Percentiles rank a stretch among this genome's conserved stretches.
Conservation (phyloP, 345 rosid species). For the Schrenkiella parvula region DNA sequence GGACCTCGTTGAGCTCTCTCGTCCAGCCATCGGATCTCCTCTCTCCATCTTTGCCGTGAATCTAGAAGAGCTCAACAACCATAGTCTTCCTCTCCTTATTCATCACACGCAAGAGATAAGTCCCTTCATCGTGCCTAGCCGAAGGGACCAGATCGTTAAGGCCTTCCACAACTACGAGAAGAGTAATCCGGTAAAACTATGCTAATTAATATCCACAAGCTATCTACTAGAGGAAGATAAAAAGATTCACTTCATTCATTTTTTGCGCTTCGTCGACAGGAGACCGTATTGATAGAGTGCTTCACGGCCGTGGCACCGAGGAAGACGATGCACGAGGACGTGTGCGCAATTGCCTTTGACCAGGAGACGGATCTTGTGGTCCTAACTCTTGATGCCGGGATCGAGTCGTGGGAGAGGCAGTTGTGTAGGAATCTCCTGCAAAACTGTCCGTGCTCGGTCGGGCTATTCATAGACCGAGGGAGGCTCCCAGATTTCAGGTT, state of each 20-base stretch:
- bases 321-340: constrained; percentile 43
- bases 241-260: neutral
- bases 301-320: constrained; percentile 39
- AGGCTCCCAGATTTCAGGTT: constrained; percentile 35
- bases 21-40: constrained; percentile 34
- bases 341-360: constrained; percentile 36
- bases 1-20: constrained; percentile 31
- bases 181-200: neutral
- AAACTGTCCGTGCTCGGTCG: constrained; percentile 37
- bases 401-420: constrained; percentile 18
- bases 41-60: constrained; percentile 34
- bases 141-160: constrained; percentile 32
- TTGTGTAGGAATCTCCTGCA: constrained; percentile 28
- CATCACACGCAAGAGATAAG: constrained; percentile 16
- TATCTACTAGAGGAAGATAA: neutral
- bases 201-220: neutral
- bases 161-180: constrained; percentile 31
- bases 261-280: neutral
- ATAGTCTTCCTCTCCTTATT: constrained; percentile 20
- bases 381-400: constrained; percentile 25
- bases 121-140: constrained; percentile 16
- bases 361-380: constrained; percentile 35
- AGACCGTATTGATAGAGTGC: constrained; percentile 33
- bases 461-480: constrained; percentile 30
- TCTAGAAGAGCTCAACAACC: constrained; percentile 31